Evolutionary conservation across 1,284 basidiomycete species (phyloP).

Genomic region (Rhizopogon hawkerae): DNA sequence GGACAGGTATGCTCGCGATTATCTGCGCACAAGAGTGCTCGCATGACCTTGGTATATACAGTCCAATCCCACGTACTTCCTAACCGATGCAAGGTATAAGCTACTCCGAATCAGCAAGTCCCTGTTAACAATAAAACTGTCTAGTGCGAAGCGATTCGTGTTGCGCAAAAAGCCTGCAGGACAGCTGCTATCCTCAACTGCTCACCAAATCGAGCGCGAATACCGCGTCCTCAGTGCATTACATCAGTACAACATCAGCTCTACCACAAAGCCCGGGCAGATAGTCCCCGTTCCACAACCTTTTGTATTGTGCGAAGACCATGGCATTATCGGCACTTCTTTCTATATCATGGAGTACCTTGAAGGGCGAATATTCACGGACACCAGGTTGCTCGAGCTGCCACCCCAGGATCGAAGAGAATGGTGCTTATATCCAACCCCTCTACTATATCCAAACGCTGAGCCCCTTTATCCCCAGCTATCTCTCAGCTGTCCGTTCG

Average conservation of each 20-base stretch:
- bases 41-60: constrained; percentile 23
- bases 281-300: constrained; percentile 83
- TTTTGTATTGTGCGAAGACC: constrained; percentile 76
- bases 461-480: constrained; percentile 37
- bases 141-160: constrained; percentile 64
- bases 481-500: constrained; percentile 67
- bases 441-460: neutral
- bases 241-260: constrained; percentile 59
- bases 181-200: constrained; percentile 76
- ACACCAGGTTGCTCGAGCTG: constrained; percentile 69
- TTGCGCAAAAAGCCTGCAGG: constrained; percentile 93
- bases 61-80: constrained; percentile 94
- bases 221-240: constrained; percentile 75
- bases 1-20: constrained; percentile 53
- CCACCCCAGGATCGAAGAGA: constrained; percentile 53
- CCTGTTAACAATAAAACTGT: neutral
- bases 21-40: neutral
- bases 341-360: constrained; percentile 97
- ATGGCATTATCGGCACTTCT: constrained; percentile 70
- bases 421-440: constrained; percentile 45
- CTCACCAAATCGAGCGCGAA: constrained; percentile 92
- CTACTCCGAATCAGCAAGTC: neutral
- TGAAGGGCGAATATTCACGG: constrained; percentile 88
- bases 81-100: constrained; percentile 63
- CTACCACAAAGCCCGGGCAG: constrained; percentile 40